Conservation (phyloP, 192 early-diverging fungal species). For the Backusella circina region DNA sequence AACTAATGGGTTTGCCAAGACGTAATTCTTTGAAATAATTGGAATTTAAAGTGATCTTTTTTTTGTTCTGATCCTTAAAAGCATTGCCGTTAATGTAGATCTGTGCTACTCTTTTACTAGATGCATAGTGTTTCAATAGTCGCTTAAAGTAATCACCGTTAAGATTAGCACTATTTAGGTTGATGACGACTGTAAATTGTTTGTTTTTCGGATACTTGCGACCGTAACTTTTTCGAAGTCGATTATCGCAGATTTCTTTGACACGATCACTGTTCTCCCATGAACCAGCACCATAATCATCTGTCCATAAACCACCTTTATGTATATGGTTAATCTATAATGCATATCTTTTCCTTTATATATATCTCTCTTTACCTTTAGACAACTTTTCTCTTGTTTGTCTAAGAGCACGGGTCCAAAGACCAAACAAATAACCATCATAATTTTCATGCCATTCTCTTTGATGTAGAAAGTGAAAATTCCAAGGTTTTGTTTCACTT, state of each 20-base stretch:
- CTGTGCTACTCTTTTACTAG: neutral
- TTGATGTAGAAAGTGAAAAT: slow-evolving; percentile 16
- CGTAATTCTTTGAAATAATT: neutral
- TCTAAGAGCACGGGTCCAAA: slow-evolving; percentile 12
- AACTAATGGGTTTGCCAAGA: neutral
- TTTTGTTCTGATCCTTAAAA: neutral
- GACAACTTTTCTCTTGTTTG: neutral
- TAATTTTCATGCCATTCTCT: slow-evolving; percentile 24
- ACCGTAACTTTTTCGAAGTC: neutral
- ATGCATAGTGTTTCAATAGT: neutral
- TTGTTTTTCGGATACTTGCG: neutral
- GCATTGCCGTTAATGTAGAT: neutral
- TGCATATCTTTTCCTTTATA: neutral
- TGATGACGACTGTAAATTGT: neutral
- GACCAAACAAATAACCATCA: slow-evolving; percentile 7
- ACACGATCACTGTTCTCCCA: neutral
- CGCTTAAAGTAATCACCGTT: neutral
- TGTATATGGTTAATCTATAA: neutral
- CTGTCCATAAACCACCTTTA: neutral
- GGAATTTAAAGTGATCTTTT: neutral
- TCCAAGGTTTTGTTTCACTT: slow-evolving; percentile 30
- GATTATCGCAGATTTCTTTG: neutral
- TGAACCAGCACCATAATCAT: neutral
- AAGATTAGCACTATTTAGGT: neutral
- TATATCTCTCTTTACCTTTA: neutral